Evolutionary conservation across 257 asterid genomes (phyloP).

Genomic region (Petrea volubilis): DNA sequence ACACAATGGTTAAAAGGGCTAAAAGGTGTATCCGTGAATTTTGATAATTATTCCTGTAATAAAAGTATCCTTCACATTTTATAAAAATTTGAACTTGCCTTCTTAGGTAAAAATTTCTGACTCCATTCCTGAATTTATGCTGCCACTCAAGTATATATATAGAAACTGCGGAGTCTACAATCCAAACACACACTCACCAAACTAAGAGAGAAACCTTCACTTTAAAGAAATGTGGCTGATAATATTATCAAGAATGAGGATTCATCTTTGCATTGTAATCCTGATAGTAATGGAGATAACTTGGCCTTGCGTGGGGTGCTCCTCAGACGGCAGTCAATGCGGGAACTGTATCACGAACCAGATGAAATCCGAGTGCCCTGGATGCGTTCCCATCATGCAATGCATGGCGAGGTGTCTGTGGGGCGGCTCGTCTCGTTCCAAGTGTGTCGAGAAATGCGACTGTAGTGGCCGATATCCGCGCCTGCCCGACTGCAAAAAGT

Average conservation of each 20-base stretch:
- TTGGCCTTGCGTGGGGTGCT: conserved; percentile 43
- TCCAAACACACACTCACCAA: neutral
- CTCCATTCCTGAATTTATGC: too few species aligned
- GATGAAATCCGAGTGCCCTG: conserved; percentile 64
- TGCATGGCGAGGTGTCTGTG: conserved; percentile 79
- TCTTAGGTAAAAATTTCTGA: too few species aligned
- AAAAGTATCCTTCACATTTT: too few species aligned
- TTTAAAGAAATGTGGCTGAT: conserved; percentile 11
- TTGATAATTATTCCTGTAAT: too few species aligned
- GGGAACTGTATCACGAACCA: conserved; percentile 52
- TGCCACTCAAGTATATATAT: conserved; percentile 8
- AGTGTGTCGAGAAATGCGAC: conserved; percentile 70
- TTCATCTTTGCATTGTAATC: conserved; percentile 12
- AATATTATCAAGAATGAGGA: neutral
- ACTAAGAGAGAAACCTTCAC: neutral
- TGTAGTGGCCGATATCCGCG: conserved; percentile 60
- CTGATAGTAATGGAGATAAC: conserved; percentile 24
- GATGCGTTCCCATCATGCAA: conserved; percentile 61
- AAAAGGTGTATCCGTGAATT: too few species aligned
- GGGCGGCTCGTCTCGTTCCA: conserved; percentile 51
- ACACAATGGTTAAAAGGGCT: too few species aligned
- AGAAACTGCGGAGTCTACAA: neutral
- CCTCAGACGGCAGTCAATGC: conserved; percentile 55
- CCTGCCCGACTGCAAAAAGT: conserved; percentile 66
- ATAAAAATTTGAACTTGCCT: too few species aligned